Percentiles rank a stretch among this genome's conserved stretches.
phyloP scores from a whole-genome alignment of 805 yeast genomes.

The Pichia cephalocereana region DNA sequence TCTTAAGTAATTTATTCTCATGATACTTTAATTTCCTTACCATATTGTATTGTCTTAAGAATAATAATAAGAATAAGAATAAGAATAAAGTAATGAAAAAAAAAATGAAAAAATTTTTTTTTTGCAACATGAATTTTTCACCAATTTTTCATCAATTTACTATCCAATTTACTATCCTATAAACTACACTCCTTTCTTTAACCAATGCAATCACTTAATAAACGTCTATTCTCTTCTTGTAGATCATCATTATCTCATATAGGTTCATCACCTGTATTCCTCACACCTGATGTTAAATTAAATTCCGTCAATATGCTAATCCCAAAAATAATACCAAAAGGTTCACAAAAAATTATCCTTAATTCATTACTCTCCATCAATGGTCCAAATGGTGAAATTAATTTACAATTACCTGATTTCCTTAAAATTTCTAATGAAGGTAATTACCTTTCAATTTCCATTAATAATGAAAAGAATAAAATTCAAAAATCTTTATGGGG shows the following conservation, averaged over 20 bases:
- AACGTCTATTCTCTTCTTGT: slow-evolving; percentile 17
- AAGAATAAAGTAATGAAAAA: neutral
- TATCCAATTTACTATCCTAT: too few species aligned
- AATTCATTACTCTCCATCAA: slow-evolving; percentile 49
- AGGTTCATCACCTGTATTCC: slow-evolving; percentile 68
- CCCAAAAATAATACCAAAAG: slow-evolving; percentile 58
- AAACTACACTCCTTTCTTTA: too few species aligned
- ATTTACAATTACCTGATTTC: slow-evolving; percentile 64
- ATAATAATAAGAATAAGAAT: neutral
- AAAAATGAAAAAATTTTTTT: neutral
- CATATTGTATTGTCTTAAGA: slow-evolving; percentile 32
- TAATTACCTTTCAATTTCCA: slow-evolving; percentile 11
- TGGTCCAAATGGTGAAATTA: slow-evolving; percentile 73
- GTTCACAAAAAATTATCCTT: slow-evolving; percentile 48
- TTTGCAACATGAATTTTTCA: neutral
- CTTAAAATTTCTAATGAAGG: slow-evolving; percentile 29
- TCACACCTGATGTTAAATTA: slow-evolving; percentile 53
- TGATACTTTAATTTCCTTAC: slow-evolving; percentile 88
- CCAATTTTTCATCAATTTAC: neutral
- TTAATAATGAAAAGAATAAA: slow-evolving; percentile 53
- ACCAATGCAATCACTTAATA: too few species aligned
- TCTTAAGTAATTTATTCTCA: slow-evolving; percentile 88
- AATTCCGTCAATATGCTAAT: slow-evolving; percentile 38
- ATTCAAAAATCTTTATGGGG: slow-evolving; percentile 93
- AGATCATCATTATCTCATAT: slow-evolving; percentile 45